Percentiles rank a stretch among this genome's conserved stretches.
phyloP scores from a whole-genome alignment of 225 moss, liverwort and hornwort genomes.

The Sphagnum contortum region DNA sequence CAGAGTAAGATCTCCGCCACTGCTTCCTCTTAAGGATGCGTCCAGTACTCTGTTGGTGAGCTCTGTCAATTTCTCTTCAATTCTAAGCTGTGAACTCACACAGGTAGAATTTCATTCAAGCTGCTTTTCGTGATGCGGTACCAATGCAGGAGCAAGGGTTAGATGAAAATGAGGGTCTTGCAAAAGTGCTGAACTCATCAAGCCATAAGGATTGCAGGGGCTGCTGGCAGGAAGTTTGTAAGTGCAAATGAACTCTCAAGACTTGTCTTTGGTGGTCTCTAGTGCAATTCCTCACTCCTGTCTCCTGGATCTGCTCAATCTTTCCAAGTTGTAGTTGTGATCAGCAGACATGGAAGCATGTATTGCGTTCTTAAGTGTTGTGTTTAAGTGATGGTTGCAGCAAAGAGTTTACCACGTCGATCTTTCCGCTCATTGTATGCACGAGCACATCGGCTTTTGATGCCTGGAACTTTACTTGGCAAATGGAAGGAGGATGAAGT shows the following conservation, averaged over 20 bases:
- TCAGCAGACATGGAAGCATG: neutral
- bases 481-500: constrained; percentile 41
- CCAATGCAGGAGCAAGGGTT: neutral
- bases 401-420: constrained; percentile 38
- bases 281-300: neutral
- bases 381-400: constrained; percentile 13
- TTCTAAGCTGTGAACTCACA: neutral
- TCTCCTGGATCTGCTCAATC: constrained; percentile 3
- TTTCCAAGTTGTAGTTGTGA: neutral
- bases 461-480: constrained; percentile 20
- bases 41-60: too few relatives aligned
- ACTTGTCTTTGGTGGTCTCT: too few relatives aligned
- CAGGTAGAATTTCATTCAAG: neutral
- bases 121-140: neutral
- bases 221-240: too few relatives aligned
- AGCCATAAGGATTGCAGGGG: too few relatives aligned
- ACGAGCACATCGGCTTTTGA: constrained; percentile 34
- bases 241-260: too few relatives aligned
- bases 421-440: constrained; percentile 15
- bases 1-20: constrained; percentile 13
- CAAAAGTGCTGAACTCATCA: neutral
- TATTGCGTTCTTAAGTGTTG: neutral
- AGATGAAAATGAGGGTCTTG: neutral
- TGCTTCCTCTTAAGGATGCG: too few relatives aligned
- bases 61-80: neutral